Evolutionary conservation across 2,329 filamentous ascomycete species (phyloP), one percentile per base, ranked within the genome.

Genomic region (Ploettnerulaceae sp.): DNA sequence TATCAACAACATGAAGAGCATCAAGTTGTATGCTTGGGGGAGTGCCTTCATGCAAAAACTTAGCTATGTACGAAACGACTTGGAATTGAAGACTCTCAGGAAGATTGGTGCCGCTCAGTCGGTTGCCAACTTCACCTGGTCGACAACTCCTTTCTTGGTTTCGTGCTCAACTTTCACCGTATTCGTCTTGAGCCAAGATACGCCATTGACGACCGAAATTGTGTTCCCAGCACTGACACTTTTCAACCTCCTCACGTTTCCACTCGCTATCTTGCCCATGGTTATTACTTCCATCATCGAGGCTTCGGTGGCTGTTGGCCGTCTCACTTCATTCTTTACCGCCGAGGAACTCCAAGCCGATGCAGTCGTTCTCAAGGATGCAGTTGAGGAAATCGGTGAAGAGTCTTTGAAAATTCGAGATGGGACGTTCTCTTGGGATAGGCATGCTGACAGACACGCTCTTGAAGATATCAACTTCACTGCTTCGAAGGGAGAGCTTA

Each of bases 1-100:
- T 56, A 74, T 98, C 62, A 96, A 94, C 74, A 97, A 97, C 69
- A 98, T 98, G 87, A 98, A 98, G 73, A 95, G 89, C 64, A 93
- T 98, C 72, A 98, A 98, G 71, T 79, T 98, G 15, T 98, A 96
- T 65, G 93, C 93, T 22, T 98, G 93, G 93, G 91, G 90, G 24
- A 85, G 84, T 22, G 91, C 93, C 11, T 98, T 98, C 64, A 95
- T 96, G 83, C 93, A 89, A 68, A 95, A 95, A 69, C 80, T 98
- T 49, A 97, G 93, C 69, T 86, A 87, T 65, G 89, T 98, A 51
- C 82, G 93, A 67, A 98, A 98, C 68, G 93, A 98, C 61, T 80
- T 89, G 59, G 93, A 98, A 68, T 73, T 98, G 45, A 93, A 93
- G 71, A 98, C 94, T 20, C 76, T 98, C 47, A 85, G 93, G 53